Evolutionary conservation across 1,284 basidiomycete genomes (phyloP).

Genomic region (Volvariella volvacea): DNA sequence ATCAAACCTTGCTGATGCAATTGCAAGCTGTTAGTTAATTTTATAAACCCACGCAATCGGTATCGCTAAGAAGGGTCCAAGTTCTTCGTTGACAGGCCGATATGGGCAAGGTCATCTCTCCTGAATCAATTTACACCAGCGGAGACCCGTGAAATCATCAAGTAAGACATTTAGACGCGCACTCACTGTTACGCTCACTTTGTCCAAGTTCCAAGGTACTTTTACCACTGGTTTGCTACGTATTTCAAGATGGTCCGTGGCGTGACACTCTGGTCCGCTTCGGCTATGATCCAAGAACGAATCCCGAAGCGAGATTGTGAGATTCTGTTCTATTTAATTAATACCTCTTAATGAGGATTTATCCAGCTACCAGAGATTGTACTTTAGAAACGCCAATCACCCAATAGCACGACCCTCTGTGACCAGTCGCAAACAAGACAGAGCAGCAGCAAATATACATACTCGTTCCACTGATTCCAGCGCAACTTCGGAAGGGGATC

Average conservation of each 20-base stretch:
- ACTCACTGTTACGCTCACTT: constrained; percentile 1
- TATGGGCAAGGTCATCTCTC: constrained; percentile 85
- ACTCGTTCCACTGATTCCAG: constrained; percentile 32
- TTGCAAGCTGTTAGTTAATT: constrained; percentile 45
- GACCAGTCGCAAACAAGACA: constrained; percentile 58
- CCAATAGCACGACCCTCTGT: constrained; percentile 69
- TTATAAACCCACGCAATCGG: not conserved
- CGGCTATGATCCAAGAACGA: constrained; percentile 83
- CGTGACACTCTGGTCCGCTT: constrained; percentile 84
- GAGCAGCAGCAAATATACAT: constrained; percentile 29
- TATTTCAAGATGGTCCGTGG: constrained; percentile 93
- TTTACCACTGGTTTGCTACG: constrained; percentile 71
- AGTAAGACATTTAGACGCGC: constrained; percentile 38
- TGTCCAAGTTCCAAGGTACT: constrained; percentile 60
- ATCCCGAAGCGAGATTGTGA: constrained; percentile 70
- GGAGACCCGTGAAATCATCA: constrained; percentile 66
- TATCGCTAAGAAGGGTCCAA: constrained; percentile 23
- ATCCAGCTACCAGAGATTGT: constrained; percentile 75
- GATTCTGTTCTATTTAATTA: constrained; percentile 9
- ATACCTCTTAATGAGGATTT: not conserved
- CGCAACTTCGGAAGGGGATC: constrained; percentile 31
- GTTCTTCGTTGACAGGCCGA: constrained; percentile 69
- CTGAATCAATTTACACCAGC: constrained; percentile 74
- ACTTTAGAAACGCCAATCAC: constrained; percentile 79
- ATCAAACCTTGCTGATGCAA: constrained; percentile 49